Conservation (phyloP, 2,329 filamentous ascomycete species). For the Xylaria hypoxylon region DNA sequence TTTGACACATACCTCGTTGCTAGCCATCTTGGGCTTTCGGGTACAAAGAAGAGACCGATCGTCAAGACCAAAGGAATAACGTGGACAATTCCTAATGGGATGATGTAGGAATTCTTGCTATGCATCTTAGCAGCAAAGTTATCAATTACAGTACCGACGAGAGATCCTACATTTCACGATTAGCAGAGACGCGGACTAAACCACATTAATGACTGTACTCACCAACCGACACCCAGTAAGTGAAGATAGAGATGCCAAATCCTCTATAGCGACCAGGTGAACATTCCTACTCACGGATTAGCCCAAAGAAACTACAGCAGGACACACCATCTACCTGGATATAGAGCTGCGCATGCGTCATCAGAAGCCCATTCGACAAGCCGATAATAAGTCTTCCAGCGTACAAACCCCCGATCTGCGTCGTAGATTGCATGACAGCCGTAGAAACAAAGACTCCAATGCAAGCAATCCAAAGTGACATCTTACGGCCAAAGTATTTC, state of each 20-base stretch:
- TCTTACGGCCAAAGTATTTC: slow-evolving; percentile 51
- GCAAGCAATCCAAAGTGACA: slow-evolving; percentile 56
- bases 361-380: slow-evolving; percentile 55
- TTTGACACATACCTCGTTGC: slow-evolving; percentile 40
- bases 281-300: slow-evolving; percentile 54
- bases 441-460: slow-evolving; percentile 56
- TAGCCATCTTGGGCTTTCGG: slow-evolving; percentile 57
- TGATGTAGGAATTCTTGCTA: slow-evolving; percentile 44
- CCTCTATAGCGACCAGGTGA: slow-evolving; percentile 61
- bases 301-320: not conserved
- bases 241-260: slow-evolving; percentile 60
- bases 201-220: slow-evolving; percentile 43
- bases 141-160: slow-evolving; percentile 63
- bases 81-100: slow-evolving; percentile 48
- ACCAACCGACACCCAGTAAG: slow-evolving; percentile 62
- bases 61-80: slow-evolving; percentile 54
- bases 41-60: slow-evolving; percentile 54
- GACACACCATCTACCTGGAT: slow-evolving; percentile 38
- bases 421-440: slow-evolving; percentile 63
- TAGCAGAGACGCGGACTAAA: not conserved
- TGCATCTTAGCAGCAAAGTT: slow-evolving; percentile 55
- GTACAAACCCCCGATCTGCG: slow-evolving; percentile 60
- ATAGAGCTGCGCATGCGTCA: slow-evolving; percentile 53
- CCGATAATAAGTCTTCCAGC: slow-evolving; percentile 62
- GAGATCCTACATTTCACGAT: slow-evolving; percentile 54